Evolutionary conservation across 345 rosid genomes (phyloP).

Genomic region (Eucalyptus albens): DNA sequence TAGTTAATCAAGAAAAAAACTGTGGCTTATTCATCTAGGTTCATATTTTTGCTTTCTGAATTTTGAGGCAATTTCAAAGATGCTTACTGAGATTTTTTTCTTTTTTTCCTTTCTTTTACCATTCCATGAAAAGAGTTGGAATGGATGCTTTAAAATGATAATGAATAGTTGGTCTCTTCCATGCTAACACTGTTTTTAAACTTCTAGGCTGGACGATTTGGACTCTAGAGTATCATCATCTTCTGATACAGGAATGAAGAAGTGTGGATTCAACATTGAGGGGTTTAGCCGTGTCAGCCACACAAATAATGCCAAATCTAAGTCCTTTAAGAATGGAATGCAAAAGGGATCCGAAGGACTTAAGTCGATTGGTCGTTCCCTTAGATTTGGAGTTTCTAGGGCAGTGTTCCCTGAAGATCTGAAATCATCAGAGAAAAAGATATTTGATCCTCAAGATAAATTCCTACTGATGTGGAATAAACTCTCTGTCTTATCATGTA

Average conservation of each 20-base stretch:
- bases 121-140: background rate
- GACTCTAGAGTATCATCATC: slow-evolving; percentile 72
- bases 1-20: background rate
- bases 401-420: slow-evolving; percentile 98
- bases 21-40: background rate
- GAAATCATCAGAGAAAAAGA: slow-evolving; percentile 71
- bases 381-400: slow-evolving; percentile 81
- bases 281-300: slow-evolving; percentile 33
- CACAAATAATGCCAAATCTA: slow-evolving; percentile 36
- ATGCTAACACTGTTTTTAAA: background rate
- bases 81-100: background rate
- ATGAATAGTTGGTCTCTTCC: background rate
- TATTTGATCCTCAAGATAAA: slow-evolving; percentile 91
- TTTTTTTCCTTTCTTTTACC: background rate
- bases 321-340: slow-evolving; percentile 70
- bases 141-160: background rate
- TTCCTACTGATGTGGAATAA: slow-evolving; percentile 73
- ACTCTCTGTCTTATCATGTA: slow-evolving; percentile 69
- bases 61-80: background rate
- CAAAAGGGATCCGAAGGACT: slow-evolving; percentile 87
- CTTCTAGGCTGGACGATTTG: slow-evolving; percentile 85
- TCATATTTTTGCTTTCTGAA: background rate
- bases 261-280: slow-evolving; percentile 62
- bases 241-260: slow-evolving; percentile 44
- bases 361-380: slow-evolving; percentile 83